Evolutionary conservation across 768 basidiomycete genomes (phyloP), one percentile per base, ranked within the genome.

Genomic region (Ramaria rubella): DNA sequence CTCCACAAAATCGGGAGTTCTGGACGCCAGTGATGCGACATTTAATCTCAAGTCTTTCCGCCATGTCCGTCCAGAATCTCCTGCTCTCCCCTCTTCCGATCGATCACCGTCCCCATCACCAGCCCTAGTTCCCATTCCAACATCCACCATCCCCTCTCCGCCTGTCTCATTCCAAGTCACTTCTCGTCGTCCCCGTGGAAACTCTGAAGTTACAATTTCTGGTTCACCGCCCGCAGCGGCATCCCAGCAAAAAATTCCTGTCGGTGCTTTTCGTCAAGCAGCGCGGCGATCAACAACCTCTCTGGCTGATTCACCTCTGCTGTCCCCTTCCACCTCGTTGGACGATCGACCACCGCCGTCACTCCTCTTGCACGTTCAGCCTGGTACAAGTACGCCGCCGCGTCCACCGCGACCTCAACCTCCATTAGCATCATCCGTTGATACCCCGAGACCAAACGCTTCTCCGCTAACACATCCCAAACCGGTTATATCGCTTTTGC

Each of bases 21-120:
- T 65, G 58, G 53, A 60, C 64, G 44, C 63, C 55, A n/a, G n/a
- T n/a, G 49, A 51, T 46, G 66, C 67, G 3, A 86, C 85, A 0
- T 89, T 90, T 71, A 87, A 85, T 69, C 78, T 90, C 60, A 83
- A 79, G 61, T 77, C 88, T 1, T 89, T 90, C 70, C 77, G 86
- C 29, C 87, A 89, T 63, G 71, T 90, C 54, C 72, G 77, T 31
- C 69, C 79, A 23, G 72, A 75, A 27, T 74, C 76, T 19, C 73
- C 77, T 31, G 58, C 38, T 31, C 30, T 46, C 9, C 6, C 57
- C 12, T 15, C 46, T 30, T 23, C 23, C 17, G 29, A n/a, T 12
- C 42, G 48, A 26, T 34, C 59, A n/a, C 36, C 56, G 24, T 27
- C 49, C 11, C 29, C 34, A 15, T 19, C 52, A 5, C 55, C 55